These are phyloP conservation scores for Mycena sp. DNA, from an alignment of 1,284 basidiomycete species.

Conservation along the genomic window DNA sequence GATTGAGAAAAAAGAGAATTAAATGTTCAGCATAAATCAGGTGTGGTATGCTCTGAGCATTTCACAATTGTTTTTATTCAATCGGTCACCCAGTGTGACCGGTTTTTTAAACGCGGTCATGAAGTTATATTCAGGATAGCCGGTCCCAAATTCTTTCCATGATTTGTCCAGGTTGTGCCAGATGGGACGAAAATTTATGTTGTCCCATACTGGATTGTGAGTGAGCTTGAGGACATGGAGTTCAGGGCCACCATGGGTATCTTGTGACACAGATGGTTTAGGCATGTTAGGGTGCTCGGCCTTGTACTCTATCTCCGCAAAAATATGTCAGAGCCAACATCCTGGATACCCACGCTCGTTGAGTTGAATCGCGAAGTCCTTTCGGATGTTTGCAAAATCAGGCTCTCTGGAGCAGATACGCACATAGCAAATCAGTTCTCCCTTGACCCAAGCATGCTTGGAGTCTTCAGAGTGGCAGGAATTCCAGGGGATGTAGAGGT, in stretches of 20 bases:
- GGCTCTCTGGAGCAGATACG: slow-evolving; percentile 16
- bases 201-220: slow-evolving; percentile 25
- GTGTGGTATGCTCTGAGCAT: slow-evolving; percentile 8
- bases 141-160: neutral
- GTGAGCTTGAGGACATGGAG: slow-evolving; percentile 26
- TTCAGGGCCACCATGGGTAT: neutral
- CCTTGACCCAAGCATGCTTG: slow-evolving; percentile 15
- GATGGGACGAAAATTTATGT: slow-evolving; percentile 9
- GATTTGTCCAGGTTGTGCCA: slow-evolving; percentile 1
- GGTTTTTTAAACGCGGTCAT: slow-evolving; percentile 3
- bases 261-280: neutral
- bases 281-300: slow-evolving; percentile 16
- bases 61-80: slow-evolving; percentile 14
- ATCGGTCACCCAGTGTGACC: slow-evolving; percentile 18
- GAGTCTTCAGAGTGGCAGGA: slow-evolving; percentile 19
- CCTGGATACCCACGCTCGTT: slow-evolving; percentile 21
- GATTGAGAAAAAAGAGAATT: no score
- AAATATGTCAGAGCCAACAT: slow-evolving; percentile 21
- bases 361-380: neutral
- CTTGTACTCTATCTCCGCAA: slow-evolving; percentile 19
- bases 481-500: slow-evolving; percentile 26
- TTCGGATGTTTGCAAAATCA: slow-evolving; percentile 16
- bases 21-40: no score
- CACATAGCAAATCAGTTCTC: slow-evolving; percentile 12
- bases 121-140: neutral